These are phyloP conservation scores for Phaseolus lunatus DNA, from an alignment of 306 rosid species.

Conservation along the genomic window DNA sequence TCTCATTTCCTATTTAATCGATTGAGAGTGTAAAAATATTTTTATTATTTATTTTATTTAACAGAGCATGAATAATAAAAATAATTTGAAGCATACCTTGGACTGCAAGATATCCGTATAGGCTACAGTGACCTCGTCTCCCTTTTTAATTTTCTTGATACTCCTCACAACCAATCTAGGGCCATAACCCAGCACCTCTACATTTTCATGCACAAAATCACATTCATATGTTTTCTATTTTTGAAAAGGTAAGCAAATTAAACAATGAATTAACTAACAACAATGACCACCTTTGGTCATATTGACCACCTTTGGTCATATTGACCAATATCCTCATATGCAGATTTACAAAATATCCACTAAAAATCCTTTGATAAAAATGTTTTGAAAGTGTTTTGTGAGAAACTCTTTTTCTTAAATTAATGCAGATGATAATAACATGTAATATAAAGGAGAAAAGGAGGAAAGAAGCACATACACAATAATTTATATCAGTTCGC, in stretches of 20 bases:
- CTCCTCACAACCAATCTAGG: conserved; percentile 78
- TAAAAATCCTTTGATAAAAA: too few relatives aligned
- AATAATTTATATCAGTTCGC: too few relatives aligned
- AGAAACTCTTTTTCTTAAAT: too few relatives aligned
- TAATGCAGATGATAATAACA: too few relatives aligned
- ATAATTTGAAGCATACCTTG: conserved; percentile 58
- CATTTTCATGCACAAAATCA: conserved; percentile 27
- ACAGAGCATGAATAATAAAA: not conserved
- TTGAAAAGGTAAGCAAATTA: not conserved
- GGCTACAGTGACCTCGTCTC: conserved; percentile 75
- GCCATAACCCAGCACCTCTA: conserved; percentile 50
- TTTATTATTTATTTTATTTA: too few relatives aligned
- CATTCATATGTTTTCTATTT: not conserved
- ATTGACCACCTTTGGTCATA: too few relatives aligned
- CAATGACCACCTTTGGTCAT: conserved; percentile 58
- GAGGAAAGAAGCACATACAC: too few relatives aligned
- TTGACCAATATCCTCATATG: too few relatives aligned
- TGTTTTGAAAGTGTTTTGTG: too few relatives aligned
- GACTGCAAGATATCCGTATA: conserved; percentile 83
- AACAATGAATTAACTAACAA: not conserved
- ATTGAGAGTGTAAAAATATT: too few relatives aligned
- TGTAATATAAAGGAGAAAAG: too few relatives aligned
- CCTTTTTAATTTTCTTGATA: conserved; percentile 71
- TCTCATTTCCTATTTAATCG: not conserved
- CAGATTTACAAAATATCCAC: too few relatives aligned